Percentiles rank a stretch among this genome's conserved stretches.
Evolutionary conservation across 225 moss, liverwort and hornwort species (phyloP).

Genomic region (Ulota crispa): DNA sequence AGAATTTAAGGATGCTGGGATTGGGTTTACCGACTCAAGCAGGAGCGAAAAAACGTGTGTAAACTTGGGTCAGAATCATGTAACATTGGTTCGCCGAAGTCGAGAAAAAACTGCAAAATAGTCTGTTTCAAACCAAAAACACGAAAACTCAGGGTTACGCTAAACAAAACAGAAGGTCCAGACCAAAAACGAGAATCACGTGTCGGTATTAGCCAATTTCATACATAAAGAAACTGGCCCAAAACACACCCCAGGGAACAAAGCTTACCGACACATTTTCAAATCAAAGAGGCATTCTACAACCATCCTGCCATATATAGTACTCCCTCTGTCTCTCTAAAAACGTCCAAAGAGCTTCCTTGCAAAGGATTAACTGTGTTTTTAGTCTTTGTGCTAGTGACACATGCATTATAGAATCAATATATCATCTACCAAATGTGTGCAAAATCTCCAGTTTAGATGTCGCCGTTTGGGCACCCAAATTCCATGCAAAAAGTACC

Average conservation of each 20-base stretch:
- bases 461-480: too few species aligned
- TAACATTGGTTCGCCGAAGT: constrained; percentile 78
- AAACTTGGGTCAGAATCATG: constrained; percentile 86
- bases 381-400: too few species aligned
- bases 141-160: not conserved
- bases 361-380: too few species aligned
- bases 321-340: too few species aligned
- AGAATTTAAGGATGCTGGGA: not conserved
- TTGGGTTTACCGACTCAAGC: constrained; percentile 67
- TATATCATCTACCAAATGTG: too few species aligned
- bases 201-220: not conserved
- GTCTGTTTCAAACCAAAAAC: constrained; percentile 44
- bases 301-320: not conserved
- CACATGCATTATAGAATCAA: too few species aligned
- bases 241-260: not conserved
- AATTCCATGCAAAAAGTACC: too few species aligned
- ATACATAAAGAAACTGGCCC: not conserved
- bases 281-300: not conserved
- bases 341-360: too few species aligned
- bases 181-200: not conserved
- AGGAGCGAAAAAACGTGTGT: constrained; percentile 74
- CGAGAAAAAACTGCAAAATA: constrained; percentile 84
- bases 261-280: not conserved
- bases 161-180: not conserved
- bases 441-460: too few species aligned